A percentile compares a stretch with the other conserved stretches of the same genome.
These are phyloP conservation scores for Sugiyamaella lignohabitans DNA, from an alignment of 805 yeast genomes.

Conservation along the genomic window DNA sequence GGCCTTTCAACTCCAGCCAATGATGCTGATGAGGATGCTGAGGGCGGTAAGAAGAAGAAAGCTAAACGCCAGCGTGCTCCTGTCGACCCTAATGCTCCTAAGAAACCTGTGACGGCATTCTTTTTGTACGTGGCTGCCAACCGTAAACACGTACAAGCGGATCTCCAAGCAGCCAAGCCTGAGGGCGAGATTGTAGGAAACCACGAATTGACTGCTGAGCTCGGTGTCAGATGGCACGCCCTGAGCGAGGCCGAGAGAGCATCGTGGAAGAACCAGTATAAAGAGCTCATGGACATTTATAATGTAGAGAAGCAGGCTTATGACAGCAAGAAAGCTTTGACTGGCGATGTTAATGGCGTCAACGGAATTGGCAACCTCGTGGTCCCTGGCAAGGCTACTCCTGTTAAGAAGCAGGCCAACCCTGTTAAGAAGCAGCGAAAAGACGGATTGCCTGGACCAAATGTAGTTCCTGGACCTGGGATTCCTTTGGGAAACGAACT, in stretches of 20 bases:
- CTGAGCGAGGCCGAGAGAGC: constrained; percentile 64
- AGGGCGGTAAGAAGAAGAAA: constrained; percentile 29
- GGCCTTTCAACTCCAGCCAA: constrained; percentile 13
- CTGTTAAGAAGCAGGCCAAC: no score
- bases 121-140: constrained; percentile 70
- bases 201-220: constrained; percentile 70
- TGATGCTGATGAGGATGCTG: constrained; percentile 22
- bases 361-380: no score
- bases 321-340: constrained; percentile 33
- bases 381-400: no score
- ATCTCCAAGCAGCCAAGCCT: constrained; percentile 43
- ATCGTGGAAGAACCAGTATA: constrained; percentile 56
- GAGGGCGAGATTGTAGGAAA: constrained; percentile 56
- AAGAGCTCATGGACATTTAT: constrained; percentile 40
- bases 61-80: constrained; percentile 44
- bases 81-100: constrained; percentile 90
- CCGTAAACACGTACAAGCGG: constrained; percentile 64
- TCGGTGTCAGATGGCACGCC: constrained; percentile 73
- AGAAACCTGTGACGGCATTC: constrained; percentile 85
- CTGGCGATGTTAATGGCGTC: no score
- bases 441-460: no score
- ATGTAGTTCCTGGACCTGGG: constrained; percentile 1
- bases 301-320: constrained; percentile 43
- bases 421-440: no score
- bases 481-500: neutral